These are phyloP conservation scores for Malassezia nana DNA, from an alignment of 1,284 basidiomycete genomes.

Conservation along the genomic window DNA sequence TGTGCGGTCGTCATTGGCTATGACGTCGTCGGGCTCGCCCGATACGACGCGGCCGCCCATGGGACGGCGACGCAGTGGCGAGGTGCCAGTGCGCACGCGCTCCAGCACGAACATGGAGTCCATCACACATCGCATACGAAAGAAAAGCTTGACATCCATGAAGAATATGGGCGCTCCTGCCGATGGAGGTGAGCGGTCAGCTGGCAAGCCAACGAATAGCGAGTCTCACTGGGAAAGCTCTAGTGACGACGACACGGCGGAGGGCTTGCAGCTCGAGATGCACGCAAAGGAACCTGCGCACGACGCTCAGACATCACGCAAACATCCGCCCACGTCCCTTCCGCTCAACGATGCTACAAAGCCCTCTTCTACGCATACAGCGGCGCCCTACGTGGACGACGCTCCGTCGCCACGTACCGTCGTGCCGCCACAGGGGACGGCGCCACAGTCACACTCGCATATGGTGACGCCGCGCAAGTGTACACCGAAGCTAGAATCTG, in stretches of 20 bases:
- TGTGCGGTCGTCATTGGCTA: background rate
- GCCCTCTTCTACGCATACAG: background rate
- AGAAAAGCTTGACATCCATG: background rate
- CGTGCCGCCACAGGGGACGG: too few relatives aligned
- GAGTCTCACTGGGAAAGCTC: background rate
- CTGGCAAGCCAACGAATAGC: background rate
- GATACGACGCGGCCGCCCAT: background rate
- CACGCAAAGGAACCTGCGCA: background rate
- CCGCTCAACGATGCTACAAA: background rate
- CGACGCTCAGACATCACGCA: background rate
- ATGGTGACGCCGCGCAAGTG: background rate
- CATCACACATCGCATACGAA: background rate
- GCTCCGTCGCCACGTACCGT: background rate
- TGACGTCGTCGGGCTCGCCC: background rate
- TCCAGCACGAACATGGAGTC: slow-evolving; percentile 1
- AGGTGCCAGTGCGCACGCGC: background rate
- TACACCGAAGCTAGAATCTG: background rate
- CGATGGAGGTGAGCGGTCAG: too few relatives aligned
- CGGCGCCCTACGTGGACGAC: background rate
- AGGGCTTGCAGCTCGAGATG: background rate
- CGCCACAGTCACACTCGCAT: too few relatives aligned
- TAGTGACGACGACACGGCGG: background rate
- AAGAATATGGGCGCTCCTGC: too few relatives aligned
- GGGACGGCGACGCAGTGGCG: background rate
- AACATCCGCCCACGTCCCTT: background rate